phyloP scores from a whole-genome alignment of 2,329 filamentous ascomycete species.

The Aureobasidium sp. region DNA sequence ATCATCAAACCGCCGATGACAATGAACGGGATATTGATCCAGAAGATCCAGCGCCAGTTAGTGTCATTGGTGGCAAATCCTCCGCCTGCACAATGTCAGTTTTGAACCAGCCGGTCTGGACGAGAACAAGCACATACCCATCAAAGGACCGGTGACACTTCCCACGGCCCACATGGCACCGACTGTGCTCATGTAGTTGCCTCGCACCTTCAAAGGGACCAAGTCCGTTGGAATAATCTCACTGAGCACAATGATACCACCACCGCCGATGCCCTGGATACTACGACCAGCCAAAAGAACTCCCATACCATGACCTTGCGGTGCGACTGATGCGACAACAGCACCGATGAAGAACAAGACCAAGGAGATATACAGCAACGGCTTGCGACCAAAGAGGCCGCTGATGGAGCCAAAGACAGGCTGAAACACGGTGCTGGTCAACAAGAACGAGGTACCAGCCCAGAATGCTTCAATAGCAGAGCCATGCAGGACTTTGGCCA shows the following conservation, averaged over 20 bases:
- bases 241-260: constrained; percentile 40
- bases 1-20: constrained; percentile 26
- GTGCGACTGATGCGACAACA: constrained; percentile 26
- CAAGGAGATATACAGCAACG: constrained; percentile 38
- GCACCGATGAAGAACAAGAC: constrained; percentile 42
- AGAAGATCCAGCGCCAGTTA: constrained; percentile 45
- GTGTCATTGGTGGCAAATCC: constrained; percentile 24
- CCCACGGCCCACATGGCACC: constrained; percentile 37
- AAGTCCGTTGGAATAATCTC: constrained; percentile 47
- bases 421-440: constrained; percentile 38
- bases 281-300: constrained; percentile 36
- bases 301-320: not conserved
- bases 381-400: constrained; percentile 44
- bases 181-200: constrained; percentile 36
- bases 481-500: constrained; percentile 33
- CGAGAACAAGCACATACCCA: not conserved
- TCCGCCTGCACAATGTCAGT: too few relatives aligned
- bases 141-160: constrained; percentile 31
- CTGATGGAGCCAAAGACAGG: constrained; percentile 39
- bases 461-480: constrained; percentile 39
- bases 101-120: too few relatives aligned
- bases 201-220: constrained; percentile 43
- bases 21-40: constrained; percentile 31
- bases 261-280: constrained; percentile 47
- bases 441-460: constrained; percentile 44